Percentiles rank a stretch among this genome's conserved stretches.
phyloP scores from a whole-genome alignment of 2,329 filamentous ascomycete genomes.

The Sclerotinia trifoliorum region DNA sequence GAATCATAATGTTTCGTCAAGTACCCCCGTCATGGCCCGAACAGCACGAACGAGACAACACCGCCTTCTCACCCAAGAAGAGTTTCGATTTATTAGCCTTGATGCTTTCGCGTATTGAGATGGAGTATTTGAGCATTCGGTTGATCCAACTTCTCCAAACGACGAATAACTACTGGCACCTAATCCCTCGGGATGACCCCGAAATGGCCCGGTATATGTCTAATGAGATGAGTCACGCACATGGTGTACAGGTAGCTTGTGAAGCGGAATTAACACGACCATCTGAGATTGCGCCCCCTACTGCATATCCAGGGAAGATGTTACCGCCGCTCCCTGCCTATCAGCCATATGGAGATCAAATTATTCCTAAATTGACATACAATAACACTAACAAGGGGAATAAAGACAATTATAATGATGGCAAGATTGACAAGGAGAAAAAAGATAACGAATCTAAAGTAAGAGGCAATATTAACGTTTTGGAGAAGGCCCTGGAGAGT shows the following conservation, averaged over 20 bases:
- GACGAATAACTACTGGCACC: constrained; percentile 10
- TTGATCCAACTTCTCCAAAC: constrained; percentile 19
- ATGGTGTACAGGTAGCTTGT: constrained; percentile 11
- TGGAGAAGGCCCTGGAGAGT: constrained; percentile 2
- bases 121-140: constrained; percentile 17
- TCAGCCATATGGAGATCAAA: constrained; percentile 15
- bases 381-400: not conserved
- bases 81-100: constrained; percentile 8
- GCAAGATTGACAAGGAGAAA: not conserved
- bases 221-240: constrained; percentile 2
- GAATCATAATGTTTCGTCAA: constrained; percentile 14
- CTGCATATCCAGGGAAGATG: constrained; percentile 20
- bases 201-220: not conserved
- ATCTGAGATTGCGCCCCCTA: constrained; percentile 21
- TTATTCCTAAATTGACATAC: not conserved
- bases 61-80: constrained; percentile 1
- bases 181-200: constrained; percentile 11
- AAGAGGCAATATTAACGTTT: not conserved
- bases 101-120: constrained; percentile 22
- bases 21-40: constrained; percentile 19
- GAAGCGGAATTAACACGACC: constrained; percentile 15
- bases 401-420: not conserved
- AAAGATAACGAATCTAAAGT: not conserved
- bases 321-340: not conserved
- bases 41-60: constrained; percentile 22